phyloP scores from a whole-genome alignment of 2,329 filamentous ascomycete genomes.

The Penicillium rolfsii region DNA sequence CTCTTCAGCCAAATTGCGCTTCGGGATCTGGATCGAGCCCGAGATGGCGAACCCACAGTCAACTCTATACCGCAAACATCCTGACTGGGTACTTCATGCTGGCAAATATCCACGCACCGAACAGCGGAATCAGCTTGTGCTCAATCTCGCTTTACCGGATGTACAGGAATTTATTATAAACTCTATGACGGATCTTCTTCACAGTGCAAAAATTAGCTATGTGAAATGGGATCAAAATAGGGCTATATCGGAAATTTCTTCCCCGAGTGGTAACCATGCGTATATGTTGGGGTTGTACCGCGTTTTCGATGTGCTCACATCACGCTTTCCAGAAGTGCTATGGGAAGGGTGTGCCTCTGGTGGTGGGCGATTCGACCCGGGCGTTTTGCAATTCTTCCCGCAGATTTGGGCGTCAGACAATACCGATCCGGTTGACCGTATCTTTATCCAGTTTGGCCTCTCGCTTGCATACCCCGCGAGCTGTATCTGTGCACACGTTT shows the following conservation, averaged over 20 bases:
- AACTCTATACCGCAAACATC: slow-evolving; percentile 62
- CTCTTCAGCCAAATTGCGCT: slow-evolving; percentile 55
- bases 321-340: slow-evolving; percentile 62
- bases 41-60: slow-evolving; percentile 70
- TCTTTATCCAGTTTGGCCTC: slow-evolving; percentile 67
- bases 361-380: slow-evolving; percentile 66
- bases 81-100: slow-evolving; percentile 65
- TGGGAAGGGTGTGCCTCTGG: slow-evolving; percentile 70
- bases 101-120: slow-evolving; percentile 60
- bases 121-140: slow-evolving; percentile 61
- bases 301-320: slow-evolving; percentile 63
- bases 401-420: slow-evolving; percentile 69
- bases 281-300: slow-evolving; percentile 68
- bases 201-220: slow-evolving; percentile 59
- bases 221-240: slow-evolving; percentile 73
- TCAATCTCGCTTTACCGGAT: slow-evolving; percentile 63
- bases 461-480: slow-evolving; percentile 65
- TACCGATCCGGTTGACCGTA: slow-evolving; percentile 64
- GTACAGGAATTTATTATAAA: slow-evolving; percentile 67
- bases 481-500: slow-evolving; percentile 67
- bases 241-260: slow-evolving; percentile 63
- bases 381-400: slow-evolving; percentile 66
- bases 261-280: slow-evolving; percentile 57
- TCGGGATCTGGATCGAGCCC: slow-evolving; percentile 69
- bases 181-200: slow-evolving; percentile 58